Conservation (phyloP, 768 basidiomycete species). For the Hericium alpestre region DNA sequence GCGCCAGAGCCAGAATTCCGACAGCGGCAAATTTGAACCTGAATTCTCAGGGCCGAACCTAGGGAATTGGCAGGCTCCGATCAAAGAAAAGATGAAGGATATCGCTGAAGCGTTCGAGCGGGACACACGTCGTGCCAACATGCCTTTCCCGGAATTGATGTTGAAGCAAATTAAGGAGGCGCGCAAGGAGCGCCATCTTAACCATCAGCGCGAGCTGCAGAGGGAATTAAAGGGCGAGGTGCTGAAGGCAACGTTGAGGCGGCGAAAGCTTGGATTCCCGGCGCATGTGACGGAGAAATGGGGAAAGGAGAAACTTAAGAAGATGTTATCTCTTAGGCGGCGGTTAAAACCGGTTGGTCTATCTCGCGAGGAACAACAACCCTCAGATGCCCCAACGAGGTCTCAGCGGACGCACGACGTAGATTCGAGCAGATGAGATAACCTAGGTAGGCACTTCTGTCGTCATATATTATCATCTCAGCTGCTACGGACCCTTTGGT, state of each 20-base stretch:
- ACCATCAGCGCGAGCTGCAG: conserved; percentile 52
- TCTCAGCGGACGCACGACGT: too few species aligned
- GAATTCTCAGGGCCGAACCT: conserved; percentile 15
- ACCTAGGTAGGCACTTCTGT: too few species aligned
- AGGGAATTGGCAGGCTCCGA: conserved; percentile 24
- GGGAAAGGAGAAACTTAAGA: conserved; percentile 18
- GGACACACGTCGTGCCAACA: conserved; percentile 31
- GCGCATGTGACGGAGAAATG: conserved; percentile 47
- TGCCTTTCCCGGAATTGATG: conserved; percentile 39
- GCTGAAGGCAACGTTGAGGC: conserved; percentile 32
- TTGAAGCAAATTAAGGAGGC: conserved; percentile 42
- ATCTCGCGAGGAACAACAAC: too few species aligned
- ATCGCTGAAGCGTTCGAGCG: conserved; percentile 26
- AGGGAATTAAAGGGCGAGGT: conserved; percentile 60
- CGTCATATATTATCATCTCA: too few species aligned
- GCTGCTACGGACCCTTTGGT: too few species aligned
- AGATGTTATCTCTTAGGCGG: not conserved
- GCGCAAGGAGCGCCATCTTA: conserved; percentile 45
- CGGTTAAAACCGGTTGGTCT: too few species aligned
- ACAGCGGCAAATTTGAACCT: conserved; percentile 4
- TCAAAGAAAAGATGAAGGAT: conserved; percentile 20
- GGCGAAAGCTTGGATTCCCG: conserved; percentile 49
- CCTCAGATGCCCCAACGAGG: too few species aligned
- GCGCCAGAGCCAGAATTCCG: not conserved
- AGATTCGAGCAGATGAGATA: too few species aligned